Evolutionary conservation across 2,329 filamentous ascomycete genomes (phyloP), one percentile per base, ranked within the genome.

Genomic region (Davidsoniella eucalypti): DNA sequence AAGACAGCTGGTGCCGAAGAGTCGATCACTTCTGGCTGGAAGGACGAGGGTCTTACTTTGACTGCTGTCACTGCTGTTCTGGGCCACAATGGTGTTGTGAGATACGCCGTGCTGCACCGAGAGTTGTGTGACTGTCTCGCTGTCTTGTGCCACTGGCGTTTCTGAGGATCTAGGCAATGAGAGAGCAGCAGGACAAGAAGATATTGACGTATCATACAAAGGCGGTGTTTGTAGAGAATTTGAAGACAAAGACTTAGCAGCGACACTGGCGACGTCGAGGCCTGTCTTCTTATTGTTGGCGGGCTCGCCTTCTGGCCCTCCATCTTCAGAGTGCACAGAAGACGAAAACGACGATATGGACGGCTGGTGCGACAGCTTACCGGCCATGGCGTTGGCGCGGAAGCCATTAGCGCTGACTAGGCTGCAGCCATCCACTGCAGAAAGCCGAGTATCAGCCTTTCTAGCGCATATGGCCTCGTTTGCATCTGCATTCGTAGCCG

Each of bases 51-150:
- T 47, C 44, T 47, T 21, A 39, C 33, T 43, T 29, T 38, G 41
- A 38, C 29, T 48, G 46, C 37, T 29, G 46, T 41, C 38, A 49
- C 39, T 25, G 33, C n/a, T 33, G 8, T 33, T 33, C 29, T 33
- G 29, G 29, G 29, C 29, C 29, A 33, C 29, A 33, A 33, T 33
- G 6, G 29, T 33, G 29, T 33, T 33, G 29, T 33, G 29, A 10
- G 29, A 4, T 33, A 33, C 29, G 29, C 29, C 29, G 29, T 33
- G 29, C 29, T 33, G 29, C 29, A 33, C 29, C 38, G 23, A 36
- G 16, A 14, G n/a, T 25, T 16, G 17, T 44, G 47, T 49, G 36
- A 17, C 48, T 44, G 48, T 50, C 48, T 50, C 48, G 21, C 40
- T 38, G 21, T 50, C 40, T 50, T 17, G 43, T 37, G 29, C 18